Evolutionary conservation across 441 rosid genomes (phyloP).

Genomic region (Erodium moschatum): DNA sequence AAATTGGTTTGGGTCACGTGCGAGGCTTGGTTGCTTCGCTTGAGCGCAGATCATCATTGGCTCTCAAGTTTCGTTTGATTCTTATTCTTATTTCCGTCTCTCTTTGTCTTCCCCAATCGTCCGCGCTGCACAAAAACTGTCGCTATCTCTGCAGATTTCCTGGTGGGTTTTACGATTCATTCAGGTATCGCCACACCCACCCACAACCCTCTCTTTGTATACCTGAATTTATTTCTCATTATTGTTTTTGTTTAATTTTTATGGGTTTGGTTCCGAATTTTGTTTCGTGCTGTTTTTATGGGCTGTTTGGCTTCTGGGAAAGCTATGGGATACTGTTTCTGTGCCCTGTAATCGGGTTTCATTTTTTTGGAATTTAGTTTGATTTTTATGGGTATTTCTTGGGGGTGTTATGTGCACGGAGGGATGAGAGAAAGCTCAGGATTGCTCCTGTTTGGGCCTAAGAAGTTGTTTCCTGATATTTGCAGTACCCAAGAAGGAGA

Average conservation of each 20-base stretch:
- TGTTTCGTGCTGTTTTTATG: not conserved
- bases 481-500: not conserved
- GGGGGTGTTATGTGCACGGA: not conserved
- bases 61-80: not conserved
- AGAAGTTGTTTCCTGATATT: not conserved
- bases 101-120: constrained; percentile 5
- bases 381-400: not conserved
- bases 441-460: not conserved
- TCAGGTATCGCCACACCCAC: not conserved
- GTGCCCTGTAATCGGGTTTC: not conserved
- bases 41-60: constrained; percentile 6
- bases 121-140: not conserved
- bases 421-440: not conserved
- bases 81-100: constrained; percentile 1
- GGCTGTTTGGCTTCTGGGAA: constrained; percentile 3
- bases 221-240: not conserved
- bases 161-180: constrained; percentile 2
- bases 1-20: not conserved
- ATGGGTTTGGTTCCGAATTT: not conserved
- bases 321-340: not conserved
- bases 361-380: not conserved
- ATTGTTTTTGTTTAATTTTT: not conserved
- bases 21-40: not conserved
- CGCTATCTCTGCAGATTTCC: constrained; percentile 5
- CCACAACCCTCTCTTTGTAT: not conserved